Evolutionary conservation across 768 basidiomycete species (phyloP), one percentile per base, ranked within the genome.

Genomic region (Mycena pura): DNA sequence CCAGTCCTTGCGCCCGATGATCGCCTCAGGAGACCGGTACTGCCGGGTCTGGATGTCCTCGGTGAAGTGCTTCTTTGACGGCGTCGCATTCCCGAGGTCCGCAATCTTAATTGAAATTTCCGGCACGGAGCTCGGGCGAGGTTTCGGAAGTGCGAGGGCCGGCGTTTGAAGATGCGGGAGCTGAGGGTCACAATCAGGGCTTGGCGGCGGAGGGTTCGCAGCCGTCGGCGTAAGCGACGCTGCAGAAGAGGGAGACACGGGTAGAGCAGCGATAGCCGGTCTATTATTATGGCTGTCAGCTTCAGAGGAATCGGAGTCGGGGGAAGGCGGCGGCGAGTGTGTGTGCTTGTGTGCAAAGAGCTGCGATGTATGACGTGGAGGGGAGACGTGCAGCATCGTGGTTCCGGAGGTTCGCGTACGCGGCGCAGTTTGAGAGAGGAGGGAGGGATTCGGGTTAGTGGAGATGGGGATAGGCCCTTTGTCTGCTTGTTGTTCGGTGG

Each of bases 1-100:
- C 95, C 95, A 97, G 66, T 93, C 91, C 32, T 84, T 85, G 54
- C 88, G 86, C 17, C 95, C 95, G 17, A 96, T 78, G 67, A 97
- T 95, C 53, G 93, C 95, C 74, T 97, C 95, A n/a, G 95, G 95
- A 25, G 92, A 86, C 62, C 95, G 90, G 73, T 97, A 97, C 72
- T 96, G 95, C 40, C 95, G 86, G n/a, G 95, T 97, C 77, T 96
- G 95, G 65, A 96, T 96, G 71, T 95, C 95, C 70, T 96, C 95
- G 9, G 95, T 96, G 72, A 86, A 97, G 72, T 96, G 94, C 68
- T 88, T 87, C 66, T 79, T 89, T n/a, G 92, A 89, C 15, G 93
- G 95, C 32, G 95, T 95, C 24, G 95, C 95, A 72, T 97, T 97
- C 24, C 95, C 95, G 41, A 97, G 78, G 77, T 97, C 95, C 28